Percentiles rank a stretch among this genome's conserved stretches.
phyloP scores from a whole-genome alignment of 2,329 filamentous ascomycete species.

The Claviceps lovelessii region DNA sequence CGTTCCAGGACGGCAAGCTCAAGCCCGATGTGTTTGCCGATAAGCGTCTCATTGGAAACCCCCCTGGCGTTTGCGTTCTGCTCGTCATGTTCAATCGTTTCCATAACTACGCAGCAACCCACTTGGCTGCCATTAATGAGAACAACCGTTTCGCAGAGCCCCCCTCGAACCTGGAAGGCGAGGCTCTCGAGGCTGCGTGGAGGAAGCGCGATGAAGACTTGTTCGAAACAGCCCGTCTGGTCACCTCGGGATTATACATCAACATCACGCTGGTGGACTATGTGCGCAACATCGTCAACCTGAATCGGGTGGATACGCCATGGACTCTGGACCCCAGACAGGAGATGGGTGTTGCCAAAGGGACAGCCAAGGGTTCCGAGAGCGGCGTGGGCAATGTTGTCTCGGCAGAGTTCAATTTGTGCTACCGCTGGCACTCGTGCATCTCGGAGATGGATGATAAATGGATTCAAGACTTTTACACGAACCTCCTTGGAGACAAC shows the following conservation, averaged over 20 bases:
- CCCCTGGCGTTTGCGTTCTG: slow-evolving; percentile 56
- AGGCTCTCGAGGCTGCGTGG: slow-evolving; percentile 39
- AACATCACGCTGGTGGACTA: slow-evolving; percentile 70
- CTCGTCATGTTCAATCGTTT: slow-evolving; percentile 71
- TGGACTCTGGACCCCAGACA: slow-evolving; percentile 71
- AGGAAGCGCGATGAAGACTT: slow-evolving; percentile 62
- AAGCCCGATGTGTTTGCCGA: slow-evolving; percentile 63
- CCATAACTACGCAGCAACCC: slow-evolving; percentile 73
- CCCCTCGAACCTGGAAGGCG: slow-evolving; percentile 29
- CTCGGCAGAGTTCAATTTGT: slow-evolving; percentile 78
- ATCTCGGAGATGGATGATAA: slow-evolving; percentile 58
- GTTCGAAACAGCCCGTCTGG: slow-evolving; percentile 64
- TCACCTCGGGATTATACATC: slow-evolving; percentile 62
- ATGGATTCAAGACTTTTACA: slow-evolving; percentile 62
- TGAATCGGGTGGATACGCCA: slow-evolving; percentile 44
- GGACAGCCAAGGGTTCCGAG: slow-evolving; percentile 44
- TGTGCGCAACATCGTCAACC: slow-evolving; percentile 60
- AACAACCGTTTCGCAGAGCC: slow-evolving; percentile 62
- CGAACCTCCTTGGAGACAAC: slow-evolving; percentile 39
- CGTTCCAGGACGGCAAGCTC: slow-evolving; percentile 54
- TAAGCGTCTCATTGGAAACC: slow-evolving; percentile 54
- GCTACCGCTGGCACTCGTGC: slow-evolving; percentile 77
- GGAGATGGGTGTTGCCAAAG: slow-evolving; percentile 43
- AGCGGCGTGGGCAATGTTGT: slow-evolving; percentile 69
- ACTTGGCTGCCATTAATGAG: slow-evolving; percentile 77